A percentile compares a stretch with the other conserved stretches of the same genome.
Evolutionary conservation across 148 eudicot genomes (phyloP).

Genomic region (Vaccinium vitisidaea): DNA sequence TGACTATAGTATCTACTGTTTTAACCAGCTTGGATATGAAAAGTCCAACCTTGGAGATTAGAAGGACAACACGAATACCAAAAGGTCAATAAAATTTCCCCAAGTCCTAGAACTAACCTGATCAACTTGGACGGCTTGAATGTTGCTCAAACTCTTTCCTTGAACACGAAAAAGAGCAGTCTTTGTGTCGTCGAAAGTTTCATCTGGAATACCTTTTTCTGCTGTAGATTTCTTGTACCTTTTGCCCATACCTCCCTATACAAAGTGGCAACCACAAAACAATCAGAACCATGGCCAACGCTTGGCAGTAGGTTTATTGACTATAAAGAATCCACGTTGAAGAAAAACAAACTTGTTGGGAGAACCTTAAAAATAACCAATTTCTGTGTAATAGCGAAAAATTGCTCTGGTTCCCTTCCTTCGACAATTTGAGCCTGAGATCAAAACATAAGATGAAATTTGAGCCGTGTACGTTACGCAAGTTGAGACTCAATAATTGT

Average conservation of each 20-base stretch:
- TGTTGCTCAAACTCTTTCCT: slow-evolving; percentile 36
- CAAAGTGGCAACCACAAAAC: slow-evolving; percentile 10
- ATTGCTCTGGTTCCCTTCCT: slow-evolving; percentile 42
- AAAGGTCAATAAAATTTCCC: not conserved
- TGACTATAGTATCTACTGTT: not conserved
- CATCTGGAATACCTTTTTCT: slow-evolving; percentile 33
- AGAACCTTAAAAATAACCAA: slow-evolving; percentile 41
- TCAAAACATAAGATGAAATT: slow-evolving; percentile 16
- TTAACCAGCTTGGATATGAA: not conserved
- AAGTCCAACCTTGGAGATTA: not conserved
- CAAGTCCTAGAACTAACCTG: slow-evolving; percentile 19
- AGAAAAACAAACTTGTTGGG: slow-evolving; percentile 5
- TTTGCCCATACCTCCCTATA: slow-evolving; percentile 36
- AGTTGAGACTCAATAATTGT: not conserved
- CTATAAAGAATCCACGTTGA: not conserved
- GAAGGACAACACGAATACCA: not conserved
- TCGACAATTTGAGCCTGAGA: slow-evolving; percentile 45
- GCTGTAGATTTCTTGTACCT: slow-evolving; percentile 27
- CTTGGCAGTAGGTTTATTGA: slow-evolving; percentile 4
- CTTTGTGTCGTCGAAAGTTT: slow-evolving; percentile 32
- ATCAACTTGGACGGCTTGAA: slow-evolving; percentile 54
- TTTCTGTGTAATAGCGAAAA: slow-evolving; percentile 36
- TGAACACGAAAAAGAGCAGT: slow-evolving; percentile 51
- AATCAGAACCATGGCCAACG: slow-evolving; percentile 7
- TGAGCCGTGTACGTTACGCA: not conserved